These are phyloP conservation scores for Hypoxylon lenormandii DNA, from an alignment of 495 filamentous ascomycete species.

Conservation along the genomic window DNA sequence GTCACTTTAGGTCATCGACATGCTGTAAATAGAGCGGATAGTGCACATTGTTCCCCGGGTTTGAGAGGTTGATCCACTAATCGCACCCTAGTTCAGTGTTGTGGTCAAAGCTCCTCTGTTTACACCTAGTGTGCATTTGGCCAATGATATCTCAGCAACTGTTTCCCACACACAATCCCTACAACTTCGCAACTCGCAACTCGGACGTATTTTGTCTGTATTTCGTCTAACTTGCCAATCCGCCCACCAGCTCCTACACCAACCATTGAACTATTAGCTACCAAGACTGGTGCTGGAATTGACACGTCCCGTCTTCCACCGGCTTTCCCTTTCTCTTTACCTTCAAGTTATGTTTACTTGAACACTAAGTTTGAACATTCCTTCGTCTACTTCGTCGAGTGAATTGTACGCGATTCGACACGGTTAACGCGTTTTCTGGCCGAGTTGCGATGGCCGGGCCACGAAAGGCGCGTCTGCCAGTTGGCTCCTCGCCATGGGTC, in stretches of 20 bases:
- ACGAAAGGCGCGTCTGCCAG: slow-evolving; percentile 65
- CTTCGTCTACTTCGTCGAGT: neutral
- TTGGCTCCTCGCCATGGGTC: slow-evolving; percentile 68
- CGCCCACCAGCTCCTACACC: slow-evolving; percentile 17
- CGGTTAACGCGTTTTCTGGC: slow-evolving; percentile 40
- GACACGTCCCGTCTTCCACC: slow-evolving; percentile 6
- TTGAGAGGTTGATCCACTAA: slow-evolving; percentile 5
- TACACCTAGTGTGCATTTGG: slow-evolving; percentile 25
- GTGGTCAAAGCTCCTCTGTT: slow-evolving; percentile 49
- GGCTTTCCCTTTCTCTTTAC: slow-evolving; percentile 1
- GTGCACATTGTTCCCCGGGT: too few relatives aligned
- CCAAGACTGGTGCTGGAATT: slow-evolving; percentile 6
- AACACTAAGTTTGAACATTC: slow-evolving; percentile 21
- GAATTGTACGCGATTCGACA: slow-evolving; percentile 39
- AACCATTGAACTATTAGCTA: neutral
- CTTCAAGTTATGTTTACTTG: slow-evolving; percentile 43
- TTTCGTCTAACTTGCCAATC: slow-evolving; percentile 1
- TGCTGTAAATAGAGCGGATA: too few relatives aligned
- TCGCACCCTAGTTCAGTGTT: neutral
- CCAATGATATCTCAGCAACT: slow-evolving; percentile 39
- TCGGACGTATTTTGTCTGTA: neutral
- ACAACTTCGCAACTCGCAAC: slow-evolving; percentile 1
- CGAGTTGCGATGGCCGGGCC: slow-evolving; percentile 60
- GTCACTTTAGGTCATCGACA: too few relatives aligned
- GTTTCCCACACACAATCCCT: slow-evolving; percentile 33